Evolutionary conservation across 1,139 yeast genomes (phyloP).

Genomic region (Cylindricascospora bacillispora): DNA sequence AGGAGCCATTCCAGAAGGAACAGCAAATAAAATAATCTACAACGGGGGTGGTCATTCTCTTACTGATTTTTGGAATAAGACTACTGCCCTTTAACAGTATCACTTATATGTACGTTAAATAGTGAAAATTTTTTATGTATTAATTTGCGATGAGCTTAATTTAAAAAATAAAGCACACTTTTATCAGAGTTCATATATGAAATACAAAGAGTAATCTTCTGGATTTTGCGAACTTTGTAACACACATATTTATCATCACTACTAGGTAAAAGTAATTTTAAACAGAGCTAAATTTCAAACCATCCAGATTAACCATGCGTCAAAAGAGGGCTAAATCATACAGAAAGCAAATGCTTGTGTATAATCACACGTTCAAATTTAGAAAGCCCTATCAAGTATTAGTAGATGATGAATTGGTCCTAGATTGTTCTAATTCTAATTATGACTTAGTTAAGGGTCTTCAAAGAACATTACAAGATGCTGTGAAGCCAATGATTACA

Average conservation of each 20-base stretch:
- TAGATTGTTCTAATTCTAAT: slow-evolving; percentile 50
- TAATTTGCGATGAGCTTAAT: too few relatives aligned
- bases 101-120: neutral
- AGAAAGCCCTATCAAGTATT: slow-evolving; percentile 87
- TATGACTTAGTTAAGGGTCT: slow-evolving; percentile 71
- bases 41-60: slow-evolving; percentile 88
- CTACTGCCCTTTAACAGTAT: neutral
- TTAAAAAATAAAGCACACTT: too few relatives aligned
- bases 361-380: slow-evolving; percentile 77
- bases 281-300: too few relatives aligned
- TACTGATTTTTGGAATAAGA: slow-evolving; percentile 49
- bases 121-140: too few relatives aligned
- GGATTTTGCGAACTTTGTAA: too few relatives aligned
- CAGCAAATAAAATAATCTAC: slow-evolving; percentile 81
- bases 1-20: slow-evolving; percentile 61
- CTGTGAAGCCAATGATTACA: slow-evolving; percentile 86
- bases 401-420: slow-evolving; percentile 68
- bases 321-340: slow-evolving; percentile 92
- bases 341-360: slow-evolving; percentile 80
- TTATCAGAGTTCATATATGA: too few relatives aligned
- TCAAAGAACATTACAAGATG: slow-evolving; percentile 69
- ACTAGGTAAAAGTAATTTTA: too few relatives aligned
- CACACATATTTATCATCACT: too few relatives aligned
- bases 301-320: slow-evolving; percentile 76
- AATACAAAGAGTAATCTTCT: too few relatives aligned